A percentile compares a stretch with the other conserved stretches of the same genome.
phyloP scores from a whole-genome alignment of 371 early-diverging fungal species.

The Rhizopus stolonifer region DNA sequence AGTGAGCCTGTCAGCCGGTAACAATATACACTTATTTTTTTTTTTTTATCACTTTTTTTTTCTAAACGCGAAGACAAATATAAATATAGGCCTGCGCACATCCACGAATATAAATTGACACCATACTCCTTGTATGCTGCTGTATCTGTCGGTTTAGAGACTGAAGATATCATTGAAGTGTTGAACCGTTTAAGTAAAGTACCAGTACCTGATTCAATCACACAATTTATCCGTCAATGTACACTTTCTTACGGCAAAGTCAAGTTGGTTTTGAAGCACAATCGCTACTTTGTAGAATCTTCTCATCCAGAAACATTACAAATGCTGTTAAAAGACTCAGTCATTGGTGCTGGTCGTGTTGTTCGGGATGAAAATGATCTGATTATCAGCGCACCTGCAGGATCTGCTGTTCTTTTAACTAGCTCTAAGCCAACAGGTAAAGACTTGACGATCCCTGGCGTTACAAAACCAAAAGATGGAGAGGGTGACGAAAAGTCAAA shows the following conservation, averaged over 20 bases:
- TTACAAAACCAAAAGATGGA: conserved; percentile 41
- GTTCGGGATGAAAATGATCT: conserved; percentile 48
- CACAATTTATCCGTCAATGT: conserved; percentile 86
- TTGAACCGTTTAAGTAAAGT: conserved; percentile 90
- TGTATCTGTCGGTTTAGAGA: conserved; percentile 97
- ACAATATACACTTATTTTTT: conserved; percentile 1
- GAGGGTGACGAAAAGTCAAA: conserved; percentile 21
- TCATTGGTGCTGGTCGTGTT: conserved; percentile 74
- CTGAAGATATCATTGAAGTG: conserved; percentile 94
- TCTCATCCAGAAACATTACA: conserved; percentile 86
- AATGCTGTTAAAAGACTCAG: conserved; percentile 78
- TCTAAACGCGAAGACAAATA: not conserved
- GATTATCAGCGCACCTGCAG: conserved; percentile 32
- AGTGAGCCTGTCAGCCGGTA: conserved; percentile 96
- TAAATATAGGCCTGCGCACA: conserved; percentile 77
- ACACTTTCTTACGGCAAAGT: conserved; percentile 97
- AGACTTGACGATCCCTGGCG: conserved; percentile 60
- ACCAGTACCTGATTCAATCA: conserved; percentile 85
- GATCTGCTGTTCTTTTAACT: conserved; percentile 28
- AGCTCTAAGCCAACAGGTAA: conserved; percentile 58
- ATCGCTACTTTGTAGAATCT: conserved; percentile 93
- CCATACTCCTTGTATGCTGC: conserved; percentile 99
- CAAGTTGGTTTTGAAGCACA: conserved; percentile 95
- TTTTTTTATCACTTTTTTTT: not conserved
- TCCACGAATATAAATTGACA: conserved; percentile 99